Percentiles rank a stretch among this genome's conserved stretches.
These are phyloP conservation scores for Cymbidium sinense DNA, from an alignment of 106 monocot species.

Conservation along the genomic window DNA sequence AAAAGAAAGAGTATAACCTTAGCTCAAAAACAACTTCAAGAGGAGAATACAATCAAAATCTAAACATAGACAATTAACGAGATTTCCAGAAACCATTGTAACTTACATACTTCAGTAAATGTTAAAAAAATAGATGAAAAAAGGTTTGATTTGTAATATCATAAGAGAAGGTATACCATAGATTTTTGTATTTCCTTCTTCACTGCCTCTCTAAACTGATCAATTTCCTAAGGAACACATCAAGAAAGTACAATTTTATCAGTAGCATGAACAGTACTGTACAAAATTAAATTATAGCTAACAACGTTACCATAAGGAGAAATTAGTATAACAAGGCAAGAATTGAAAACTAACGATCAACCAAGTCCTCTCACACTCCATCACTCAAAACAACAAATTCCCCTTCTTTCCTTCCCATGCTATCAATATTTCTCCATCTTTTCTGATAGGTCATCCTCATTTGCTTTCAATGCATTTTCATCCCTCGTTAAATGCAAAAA, in stretches of 20 bases:
- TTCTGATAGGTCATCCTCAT: no score
- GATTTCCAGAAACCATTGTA: neutral
- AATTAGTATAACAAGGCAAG: neutral
- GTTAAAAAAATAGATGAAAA: neutral
- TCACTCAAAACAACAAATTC: neutral
- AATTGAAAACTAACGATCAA: neutral
- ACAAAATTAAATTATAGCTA: neutral
- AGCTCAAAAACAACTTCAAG: neutral
- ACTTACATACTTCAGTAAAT: neutral
- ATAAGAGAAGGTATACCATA: neutral
- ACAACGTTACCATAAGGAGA: neutral
- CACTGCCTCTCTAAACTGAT: slow-evolving; percentile 1
- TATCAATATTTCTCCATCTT: no score
- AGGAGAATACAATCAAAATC: neutral
- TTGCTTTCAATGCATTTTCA: no score
- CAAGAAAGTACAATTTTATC: neutral
- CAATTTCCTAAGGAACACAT: neutral
- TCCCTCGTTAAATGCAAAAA: no score
- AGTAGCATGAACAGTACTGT: neutral
- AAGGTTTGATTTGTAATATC: neutral
- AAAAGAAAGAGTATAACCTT: neutral
- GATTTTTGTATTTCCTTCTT: slow-evolving; percentile 4
- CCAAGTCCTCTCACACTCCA: neutral
- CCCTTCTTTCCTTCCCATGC: neutral
- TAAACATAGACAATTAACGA: neutral